A percentile compares a stretch with the other conserved stretches of the same genome.
phyloP scores from a whole-genome alignment of 2,329 filamentous ascomycete species.

The Aspergillus pseudoglaucus region DNA sequence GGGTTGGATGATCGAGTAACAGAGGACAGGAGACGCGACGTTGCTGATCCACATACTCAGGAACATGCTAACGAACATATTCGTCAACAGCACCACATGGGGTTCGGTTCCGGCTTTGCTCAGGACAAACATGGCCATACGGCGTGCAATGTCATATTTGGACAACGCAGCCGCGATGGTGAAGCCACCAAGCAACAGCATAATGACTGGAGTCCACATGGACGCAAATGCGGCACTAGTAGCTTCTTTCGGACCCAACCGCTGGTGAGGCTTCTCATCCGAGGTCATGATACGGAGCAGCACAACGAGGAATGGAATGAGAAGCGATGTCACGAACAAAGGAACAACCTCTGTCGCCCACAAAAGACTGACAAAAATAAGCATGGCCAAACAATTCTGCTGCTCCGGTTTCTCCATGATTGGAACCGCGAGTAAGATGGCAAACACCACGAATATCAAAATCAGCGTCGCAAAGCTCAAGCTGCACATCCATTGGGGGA shows the following conservation, averaged over 20 bases:
- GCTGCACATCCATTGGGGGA: constrained; percentile 78
- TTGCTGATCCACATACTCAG: constrained; percentile 99
- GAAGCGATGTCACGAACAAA: constrained; percentile 88
- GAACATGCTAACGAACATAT: constrained; percentile 97
- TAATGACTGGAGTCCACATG: constrained; percentile 99
- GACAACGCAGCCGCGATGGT: constrained; percentile 91
- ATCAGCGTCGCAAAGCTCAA: constrained; percentile 73
- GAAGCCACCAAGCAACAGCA: constrained; percentile 93
- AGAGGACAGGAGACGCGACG: constrained; percentile 91
- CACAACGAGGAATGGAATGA: constrained; percentile 90
- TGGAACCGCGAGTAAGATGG: constrained; percentile 65
- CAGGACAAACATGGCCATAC: constrained; percentile 90
- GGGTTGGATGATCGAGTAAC: constrained; percentile 96
- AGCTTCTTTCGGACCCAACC: constrained; percentile 73
- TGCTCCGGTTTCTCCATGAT: constrained; percentile 85
- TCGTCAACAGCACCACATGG: constrained; percentile 82
- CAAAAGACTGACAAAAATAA: constrained; percentile 85
- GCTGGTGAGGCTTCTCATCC: constrained; percentile 61
- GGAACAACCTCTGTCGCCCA: constrained; percentile 98
- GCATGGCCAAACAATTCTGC: constrained; percentile 89
- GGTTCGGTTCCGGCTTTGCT: constrained; percentile 94
- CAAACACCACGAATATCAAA: constrained; percentile 64
- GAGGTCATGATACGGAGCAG: constrained; percentile 75
- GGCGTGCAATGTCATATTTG: constrained; percentile 96
- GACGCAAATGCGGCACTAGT: constrained; percentile 81